Conservation (phyloP, 2,329 filamentous ascomycete species). For the Didymella sp. region DNA sequence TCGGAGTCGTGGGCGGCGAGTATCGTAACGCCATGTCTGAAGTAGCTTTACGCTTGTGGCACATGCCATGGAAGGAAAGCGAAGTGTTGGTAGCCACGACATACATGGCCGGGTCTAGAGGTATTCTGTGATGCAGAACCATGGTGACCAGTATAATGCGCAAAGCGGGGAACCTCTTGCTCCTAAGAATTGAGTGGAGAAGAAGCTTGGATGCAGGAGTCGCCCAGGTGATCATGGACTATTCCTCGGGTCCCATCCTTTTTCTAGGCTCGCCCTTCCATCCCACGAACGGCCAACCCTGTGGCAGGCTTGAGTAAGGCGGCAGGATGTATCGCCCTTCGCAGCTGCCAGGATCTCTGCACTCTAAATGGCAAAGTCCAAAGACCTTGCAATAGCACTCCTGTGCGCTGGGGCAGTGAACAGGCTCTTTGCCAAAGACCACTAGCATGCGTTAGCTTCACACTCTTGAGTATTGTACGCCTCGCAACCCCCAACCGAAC, state of each 20-base stretch:
- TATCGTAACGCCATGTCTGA: not conserved
- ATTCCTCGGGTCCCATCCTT: conserved; percentile 15
- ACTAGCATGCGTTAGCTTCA: conserved; percentile 33
- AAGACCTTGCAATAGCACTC: conserved; percentile 73
- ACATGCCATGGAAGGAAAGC: not conserved
- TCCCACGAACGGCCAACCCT: conserved; percentile 67
- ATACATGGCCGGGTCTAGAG: not conserved
- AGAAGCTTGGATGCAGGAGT: not conserved
- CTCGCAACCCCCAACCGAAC: conserved; percentile 25
- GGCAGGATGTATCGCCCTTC: conserved; percentile 66
- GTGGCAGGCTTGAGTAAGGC: conserved; percentile 63
- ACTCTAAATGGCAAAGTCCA: conserved; percentile 63
- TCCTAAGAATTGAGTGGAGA: not conserved
- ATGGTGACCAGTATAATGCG: not conserved
- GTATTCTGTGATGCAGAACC: not conserved
- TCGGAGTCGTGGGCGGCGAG: not conserved
- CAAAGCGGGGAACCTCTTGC: not conserved
- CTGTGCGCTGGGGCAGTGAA: conserved; percentile 67
- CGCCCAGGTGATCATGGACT: no score
- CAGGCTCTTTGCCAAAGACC: conserved; percentile 49
- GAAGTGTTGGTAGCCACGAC: not conserved
- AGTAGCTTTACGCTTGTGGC: not conserved
- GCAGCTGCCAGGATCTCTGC: conserved; percentile 56
- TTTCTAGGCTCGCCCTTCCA: conserved; percentile 52
- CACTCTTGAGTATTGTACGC: not conserved